phyloP scores from a whole-genome alignment of 2,329 filamentous ascomycete species.

The Nothophoma quercina region DNA sequence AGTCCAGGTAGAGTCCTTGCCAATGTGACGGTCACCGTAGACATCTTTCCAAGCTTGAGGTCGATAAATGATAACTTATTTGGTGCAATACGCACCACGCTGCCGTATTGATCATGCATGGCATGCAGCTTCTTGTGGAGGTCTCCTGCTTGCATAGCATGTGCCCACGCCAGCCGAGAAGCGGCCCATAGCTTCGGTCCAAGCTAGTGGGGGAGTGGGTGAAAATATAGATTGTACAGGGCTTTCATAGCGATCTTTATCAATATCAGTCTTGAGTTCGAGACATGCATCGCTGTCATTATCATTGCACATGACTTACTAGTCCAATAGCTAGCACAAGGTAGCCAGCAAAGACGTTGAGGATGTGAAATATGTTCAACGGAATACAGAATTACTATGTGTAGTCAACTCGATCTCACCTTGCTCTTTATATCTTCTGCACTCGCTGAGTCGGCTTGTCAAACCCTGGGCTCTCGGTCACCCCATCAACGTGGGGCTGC shows the following conservation, averaged over 20 bases:
- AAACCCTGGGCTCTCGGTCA: slow-evolving; percentile 8
- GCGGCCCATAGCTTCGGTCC: slow-evolving; percentile 36
- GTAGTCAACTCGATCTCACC: too few species aligned
- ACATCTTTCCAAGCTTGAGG: slow-evolving; percentile 35
- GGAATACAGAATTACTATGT: too few species aligned
- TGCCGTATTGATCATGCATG: slow-evolving; percentile 36
- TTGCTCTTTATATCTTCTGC: neutral
- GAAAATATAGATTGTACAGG: slow-evolving; percentile 34
- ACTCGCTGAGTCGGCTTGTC: neutral
- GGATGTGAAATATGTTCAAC: slow-evolving; percentile 30
- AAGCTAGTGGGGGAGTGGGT: slow-evolving; percentile 35
- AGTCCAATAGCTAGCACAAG: neutral
- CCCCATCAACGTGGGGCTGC: slow-evolving; percentile 1
- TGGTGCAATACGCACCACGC: slow-evolving; percentile 35
- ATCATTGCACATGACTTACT: neutral
- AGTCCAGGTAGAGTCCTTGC: slow-evolving; percentile 31
- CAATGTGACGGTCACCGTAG: slow-evolving; percentile 29
- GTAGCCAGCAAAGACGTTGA: neutral
- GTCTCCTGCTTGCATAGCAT: slow-evolving; percentile 31
- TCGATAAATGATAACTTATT: slow-evolving; percentile 37
- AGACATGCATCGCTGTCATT: too few species aligned
- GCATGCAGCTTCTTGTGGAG: slow-evolving; percentile 30
- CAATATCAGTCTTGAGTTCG: slow-evolving; percentile 4
- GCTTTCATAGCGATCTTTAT: slow-evolving; percentile 17
- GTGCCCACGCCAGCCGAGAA: slow-evolving; percentile 36